Base-by-base conservation (phyloP, 139 green algal species). In the Trebouxia sp. region DNA sequence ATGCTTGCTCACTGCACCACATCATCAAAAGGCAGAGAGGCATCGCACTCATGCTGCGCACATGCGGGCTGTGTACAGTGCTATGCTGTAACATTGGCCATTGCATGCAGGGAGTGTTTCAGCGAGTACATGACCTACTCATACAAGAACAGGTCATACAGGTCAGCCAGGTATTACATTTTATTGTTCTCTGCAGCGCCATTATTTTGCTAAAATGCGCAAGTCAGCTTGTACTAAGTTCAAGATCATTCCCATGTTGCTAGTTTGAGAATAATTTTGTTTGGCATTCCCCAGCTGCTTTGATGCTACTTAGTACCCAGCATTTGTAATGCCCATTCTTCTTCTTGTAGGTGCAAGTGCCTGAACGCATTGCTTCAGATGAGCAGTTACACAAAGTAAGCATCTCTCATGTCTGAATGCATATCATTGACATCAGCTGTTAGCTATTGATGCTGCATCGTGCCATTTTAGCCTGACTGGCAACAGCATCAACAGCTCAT, bases 41-140 rank as follows among this genome's bases (percentile, higher is more conserved):
- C n/a, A n/a, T n/a, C n/a, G n/a, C n/a, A n/a, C n/a, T n/a, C n/a
- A n/a, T n/a, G n/a, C n/a, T n/a, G n/a, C n/a, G n/a, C n/a, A n/a
- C n/a, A n/a, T n/a, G n/a, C n/a, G n/a, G n/a, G n/a, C n/a, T n/a
- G n/a, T n/a, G n/a, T n/a, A n/a, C n/a, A n/a, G n/a, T n/a, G n/a
- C n/a, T n/a, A n/a, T n/a, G n/a, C n/a, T n/a, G n/a, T n/a, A n/a
- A 28, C 26, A 15, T 37, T 37, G 22, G 32, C 26, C 30, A 37
- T 28, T 35, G 30, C 9, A 15, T 55, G 58, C 81, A 83, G 81
- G 85, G 65, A 8, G 87, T 95, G 22, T 94, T 94, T 75, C 41
- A 82, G 10, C 24, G 42, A 14, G 93, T 94, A 42, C 75, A 92
- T 22, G 70, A 88, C 8, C 55, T 67, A 1, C 83, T 93, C 51